A percentile compares a stretch with the other conserved stretches of the same genome.
These are phyloP conservation scores for Musa itinerans DNA, from an alignment of 176 grass and related monocot genomes.

Conservation along the genomic window DNA sequence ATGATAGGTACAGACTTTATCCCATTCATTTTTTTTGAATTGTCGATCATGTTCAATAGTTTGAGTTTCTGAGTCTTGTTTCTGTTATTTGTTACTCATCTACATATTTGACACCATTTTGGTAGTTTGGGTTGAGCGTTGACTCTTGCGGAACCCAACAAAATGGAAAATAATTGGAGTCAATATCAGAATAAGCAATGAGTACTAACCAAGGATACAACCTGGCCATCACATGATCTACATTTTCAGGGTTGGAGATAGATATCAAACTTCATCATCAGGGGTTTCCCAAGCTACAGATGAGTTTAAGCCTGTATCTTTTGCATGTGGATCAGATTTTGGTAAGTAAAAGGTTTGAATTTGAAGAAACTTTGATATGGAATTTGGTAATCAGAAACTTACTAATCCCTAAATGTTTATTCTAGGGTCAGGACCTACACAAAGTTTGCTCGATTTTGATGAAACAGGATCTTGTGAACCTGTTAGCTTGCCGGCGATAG, in stretches of 20 bases:
- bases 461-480: slow-evolving; percentile 21
- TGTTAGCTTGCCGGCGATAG: slow-evolving; percentile 26
- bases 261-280: slow-evolving; percentile 34
- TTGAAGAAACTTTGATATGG: slow-evolving; percentile 6
- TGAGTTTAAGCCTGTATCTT: slow-evolving; percentile 37
- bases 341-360: slow-evolving; percentile 31
- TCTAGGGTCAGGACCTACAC: slow-evolving; percentile 24
- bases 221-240: slow-evolving; percentile 1
- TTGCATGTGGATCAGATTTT: slow-evolving; percentile 50
- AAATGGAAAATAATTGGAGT: no score
- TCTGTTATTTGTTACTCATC: no score
- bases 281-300: slow-evolving; percentile 19
- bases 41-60: no score
- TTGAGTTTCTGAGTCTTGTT: neutral
- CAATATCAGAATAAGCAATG: neutral
- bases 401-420: neutral
- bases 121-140: neutral
- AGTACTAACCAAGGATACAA: neutral
- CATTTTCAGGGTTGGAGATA: slow-evolving; percentile 41
- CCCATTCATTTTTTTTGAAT: no score
- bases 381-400: slow-evolving; percentile 15
- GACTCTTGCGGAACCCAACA: neutral
- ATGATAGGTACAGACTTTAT: slow-evolving; percentile 43
- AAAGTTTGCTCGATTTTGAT: slow-evolving; percentile 33
- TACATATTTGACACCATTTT: neutral